phyloP scores from a whole-genome alignment of 257 asterid species.

The Solanum pennellii region DNA sequence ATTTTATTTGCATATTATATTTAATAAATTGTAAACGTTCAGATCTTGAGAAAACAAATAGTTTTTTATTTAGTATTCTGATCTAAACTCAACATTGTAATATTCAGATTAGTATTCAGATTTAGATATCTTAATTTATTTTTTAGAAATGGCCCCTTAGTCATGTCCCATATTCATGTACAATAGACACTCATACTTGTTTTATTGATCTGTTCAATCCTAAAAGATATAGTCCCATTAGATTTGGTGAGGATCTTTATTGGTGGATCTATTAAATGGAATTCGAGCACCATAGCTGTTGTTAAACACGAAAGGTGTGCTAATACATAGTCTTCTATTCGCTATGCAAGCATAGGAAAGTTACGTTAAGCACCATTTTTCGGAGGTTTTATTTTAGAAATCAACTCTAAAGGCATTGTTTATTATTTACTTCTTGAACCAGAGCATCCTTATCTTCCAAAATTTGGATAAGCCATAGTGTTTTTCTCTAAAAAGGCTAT shows the following conservation, averaged over 20 bases:
- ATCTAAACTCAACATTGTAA: not conserved
- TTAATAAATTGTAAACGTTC: not conserved
- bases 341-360: not conserved
- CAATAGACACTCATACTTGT: not conserved
- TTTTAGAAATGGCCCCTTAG: not conserved
- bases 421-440: not conserved
- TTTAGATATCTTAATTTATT: not conserved
- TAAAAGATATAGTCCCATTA: not conserved
- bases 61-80: not conserved
- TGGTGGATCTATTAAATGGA: not conserved
- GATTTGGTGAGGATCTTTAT: not conserved
- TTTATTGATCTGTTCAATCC: not conserved
- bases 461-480: not conserved
- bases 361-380: not conserved
- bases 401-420: not conserved
- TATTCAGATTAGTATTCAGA: not conserved
- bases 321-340: too few species aligned
- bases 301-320: too few species aligned
- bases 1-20: not conserved
- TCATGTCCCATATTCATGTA: not conserved
- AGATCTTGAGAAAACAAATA: not conserved
- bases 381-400: not conserved
- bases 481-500: not conserved
- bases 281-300: not conserved
- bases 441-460: not conserved